Conservation (phyloP, 2,329 filamentous ascomycete species). For the Dothidotthia symphoricarpi region DNA sequence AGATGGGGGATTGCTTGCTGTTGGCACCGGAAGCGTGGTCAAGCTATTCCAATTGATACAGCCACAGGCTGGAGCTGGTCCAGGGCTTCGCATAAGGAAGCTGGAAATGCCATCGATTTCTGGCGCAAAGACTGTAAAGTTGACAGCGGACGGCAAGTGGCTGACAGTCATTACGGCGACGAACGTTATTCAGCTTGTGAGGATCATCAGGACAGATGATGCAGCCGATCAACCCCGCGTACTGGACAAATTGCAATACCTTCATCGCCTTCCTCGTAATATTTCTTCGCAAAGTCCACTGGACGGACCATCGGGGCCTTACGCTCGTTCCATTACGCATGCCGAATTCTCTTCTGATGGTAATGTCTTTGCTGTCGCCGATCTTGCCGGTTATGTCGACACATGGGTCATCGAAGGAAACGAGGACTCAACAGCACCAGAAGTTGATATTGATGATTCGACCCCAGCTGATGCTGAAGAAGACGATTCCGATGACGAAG, state of each 20-base stretch:
- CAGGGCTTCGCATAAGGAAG: slow-evolving; percentile 69
- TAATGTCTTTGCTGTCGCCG: slow-evolving; percentile 72
- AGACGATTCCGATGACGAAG: slow-evolving; percentile 45
- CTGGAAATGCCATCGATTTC: slow-evolving; percentile 62
- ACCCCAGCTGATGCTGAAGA: slow-evolving; percentile 24
- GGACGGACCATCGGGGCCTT: slow-evolving; percentile 68
- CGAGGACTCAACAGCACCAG: slow-evolving; percentile 49
- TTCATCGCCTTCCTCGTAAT: slow-evolving; percentile 41
- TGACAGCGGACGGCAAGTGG: slow-evolving; percentile 71
- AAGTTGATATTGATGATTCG: slow-evolving; percentile 41
- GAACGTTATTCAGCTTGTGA: slow-evolving; percentile 50
- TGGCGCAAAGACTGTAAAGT: slow-evolving; percentile 67
- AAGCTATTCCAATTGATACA: slow-evolving; percentile 72
- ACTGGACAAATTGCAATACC: slow-evolving; percentile 39
- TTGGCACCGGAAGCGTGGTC: slow-evolving; percentile 70
- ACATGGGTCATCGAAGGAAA: slow-evolving; percentile 72
- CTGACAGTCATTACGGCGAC: slow-evolving; percentile 55
- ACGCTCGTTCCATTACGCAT: slow-evolving; percentile 73
- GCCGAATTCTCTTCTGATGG: slow-evolving; percentile 78
- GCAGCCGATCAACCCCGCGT: slow-evolving; percentile 39
- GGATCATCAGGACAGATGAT: slow-evolving; percentile 46
- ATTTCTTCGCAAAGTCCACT: slow-evolving; percentile 36
- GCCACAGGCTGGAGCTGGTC: slow-evolving; percentile 51
- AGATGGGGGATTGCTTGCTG: slow-evolving; percentile 71
- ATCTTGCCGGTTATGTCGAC: slow-evolving; percentile 82